Conservation (phyloP, 1,139 yeast species). For the Protomyces inouyei region DNA sequence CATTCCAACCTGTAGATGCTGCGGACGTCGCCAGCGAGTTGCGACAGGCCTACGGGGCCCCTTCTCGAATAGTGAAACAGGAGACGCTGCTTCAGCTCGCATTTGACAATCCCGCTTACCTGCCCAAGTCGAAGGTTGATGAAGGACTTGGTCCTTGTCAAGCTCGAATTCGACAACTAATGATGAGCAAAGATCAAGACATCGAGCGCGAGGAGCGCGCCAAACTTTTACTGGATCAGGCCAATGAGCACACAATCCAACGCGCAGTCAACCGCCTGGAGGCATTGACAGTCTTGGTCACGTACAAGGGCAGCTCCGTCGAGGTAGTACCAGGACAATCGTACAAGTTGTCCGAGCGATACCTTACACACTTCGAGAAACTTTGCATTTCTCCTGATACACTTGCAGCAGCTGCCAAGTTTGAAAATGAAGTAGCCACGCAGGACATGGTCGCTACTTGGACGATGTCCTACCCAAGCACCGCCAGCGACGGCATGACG, state of each 20-base stretch:
- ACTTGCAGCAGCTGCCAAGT: background rate
- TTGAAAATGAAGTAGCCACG: background rate
- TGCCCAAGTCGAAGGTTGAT: background rate
- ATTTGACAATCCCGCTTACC: background rate
- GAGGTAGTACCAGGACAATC: slow-evolving; percentile 4
- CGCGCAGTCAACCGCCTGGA: background rate
- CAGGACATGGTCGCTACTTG: background rate
- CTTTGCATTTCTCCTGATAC: background rate
- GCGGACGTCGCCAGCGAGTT: background rate
- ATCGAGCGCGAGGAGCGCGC: background rate
- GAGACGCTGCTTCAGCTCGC: background rate
- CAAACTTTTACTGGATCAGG: background rate
- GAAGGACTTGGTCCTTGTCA: background rate
- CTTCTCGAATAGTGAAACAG: background rate
- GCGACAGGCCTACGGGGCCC: background rate
- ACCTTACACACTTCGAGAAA: background rate
- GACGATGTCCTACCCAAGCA: background rate
- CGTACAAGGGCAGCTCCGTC: background rate
- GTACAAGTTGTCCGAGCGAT: slow-evolving; percentile 12
- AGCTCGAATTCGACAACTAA: background rate
- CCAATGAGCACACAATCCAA: background rate
- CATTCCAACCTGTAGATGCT: background rate
- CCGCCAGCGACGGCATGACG: slow-evolving; percentile 15
- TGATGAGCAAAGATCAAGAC: background rate
- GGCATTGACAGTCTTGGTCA: background rate